Base-by-base conservation (phyloP, 768 basidiomycete species). In the Serpula lacrymans region DNA sequence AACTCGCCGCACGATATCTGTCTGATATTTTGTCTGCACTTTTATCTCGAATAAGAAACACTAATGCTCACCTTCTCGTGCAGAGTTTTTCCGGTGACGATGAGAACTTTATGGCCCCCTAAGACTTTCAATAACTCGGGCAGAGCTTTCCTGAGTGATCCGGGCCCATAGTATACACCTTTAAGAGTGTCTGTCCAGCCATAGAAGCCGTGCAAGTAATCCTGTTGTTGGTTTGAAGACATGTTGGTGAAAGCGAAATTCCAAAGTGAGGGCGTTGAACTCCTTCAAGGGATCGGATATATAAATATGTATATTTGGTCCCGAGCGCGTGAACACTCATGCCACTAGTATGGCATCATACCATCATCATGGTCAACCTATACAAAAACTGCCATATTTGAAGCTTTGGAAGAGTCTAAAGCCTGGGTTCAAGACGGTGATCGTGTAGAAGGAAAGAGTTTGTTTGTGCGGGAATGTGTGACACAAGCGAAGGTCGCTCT, bases 31-130 rank as follows among this genome's bases (percentile, higher is more conserved):
- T 26, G 13, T 29, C 27, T 29, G 27, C 27, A n/a, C 27, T 14
- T 14, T 14, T 14, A 29, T 29, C 27, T 9, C 27, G n/a, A 29
- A 9, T 14, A 9, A 9, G 10, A 9, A 29, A n/a, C 27, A 29
- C 27, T 14, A 29, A n/a, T 14, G 27, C 27, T 21, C 16, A 75
- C 84, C 77, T 88, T 88, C 17, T 75, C 63, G 42, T 76, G 62
- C 23, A 90, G 68, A 43, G 75, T 84, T 54, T 65, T 80, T 21
- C 88, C 86, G 3, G 88, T 89, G 33, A 89, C 72, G 39, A 89
- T 57, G 21, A 89, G 58, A 3, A 79, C 88, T 59, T 77, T 85
- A 55, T 70, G 78, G 21, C 69, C 76, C 17, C 72, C 74, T 25
- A 88, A 51, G 7, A 56, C 58, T 17, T 70, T 48, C 43, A 87